Conservation (phyloP, 2,329 filamentous ascomycete species). For the Calonectria montana region DNA sequence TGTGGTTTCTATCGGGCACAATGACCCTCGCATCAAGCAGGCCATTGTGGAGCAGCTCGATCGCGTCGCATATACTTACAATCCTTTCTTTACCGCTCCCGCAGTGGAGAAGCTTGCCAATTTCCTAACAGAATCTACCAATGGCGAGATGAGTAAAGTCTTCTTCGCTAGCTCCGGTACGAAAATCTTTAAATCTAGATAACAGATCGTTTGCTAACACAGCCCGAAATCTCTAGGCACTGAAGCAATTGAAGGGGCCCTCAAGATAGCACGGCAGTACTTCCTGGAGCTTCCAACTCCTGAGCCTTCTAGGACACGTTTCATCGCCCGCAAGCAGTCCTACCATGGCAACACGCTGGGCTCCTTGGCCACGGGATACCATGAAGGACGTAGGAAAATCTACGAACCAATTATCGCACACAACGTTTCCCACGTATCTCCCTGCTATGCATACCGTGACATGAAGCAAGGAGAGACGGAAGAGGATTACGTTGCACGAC, state of each 20-base stretch:
- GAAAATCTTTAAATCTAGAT: neutral
- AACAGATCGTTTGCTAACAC: neutral
- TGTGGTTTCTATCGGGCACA: constrained; percentile 34
- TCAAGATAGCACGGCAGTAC: constrained; percentile 36
- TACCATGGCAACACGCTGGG: constrained; percentile 37
- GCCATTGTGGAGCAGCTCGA: constrained; percentile 36
- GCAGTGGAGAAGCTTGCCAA: constrained; percentile 33
- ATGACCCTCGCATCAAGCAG: constrained; percentile 30
- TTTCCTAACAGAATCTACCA: constrained; percentile 45
- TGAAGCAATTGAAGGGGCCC: constrained; percentile 34
- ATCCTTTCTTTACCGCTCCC: constrained; percentile 35
- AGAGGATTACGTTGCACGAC: constrained; percentile 35
- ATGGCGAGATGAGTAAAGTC: constrained; percentile 47
- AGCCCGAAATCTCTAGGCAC: constrained; percentile 19
- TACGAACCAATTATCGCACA: constrained; percentile 41
- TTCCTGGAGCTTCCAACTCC: constrained; percentile 32
- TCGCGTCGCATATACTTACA: constrained; percentile 33
- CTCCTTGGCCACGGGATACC: constrained; percentile 12
- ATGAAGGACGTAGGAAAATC: constrained; percentile 37
- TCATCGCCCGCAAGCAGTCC: constrained; percentile 32
- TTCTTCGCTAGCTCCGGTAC: constrained; percentile 51
- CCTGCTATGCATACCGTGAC: constrained; percentile 41
- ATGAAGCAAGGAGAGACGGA: constrained; percentile 46
- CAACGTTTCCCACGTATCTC: constrained; percentile 43
- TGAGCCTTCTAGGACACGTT: constrained; percentile 21